These are phyloP conservation scores for Pleurotus sapidus DNA, from an alignment of 768 basidiomycete genomes.

Conservation along the genomic window DNA sequence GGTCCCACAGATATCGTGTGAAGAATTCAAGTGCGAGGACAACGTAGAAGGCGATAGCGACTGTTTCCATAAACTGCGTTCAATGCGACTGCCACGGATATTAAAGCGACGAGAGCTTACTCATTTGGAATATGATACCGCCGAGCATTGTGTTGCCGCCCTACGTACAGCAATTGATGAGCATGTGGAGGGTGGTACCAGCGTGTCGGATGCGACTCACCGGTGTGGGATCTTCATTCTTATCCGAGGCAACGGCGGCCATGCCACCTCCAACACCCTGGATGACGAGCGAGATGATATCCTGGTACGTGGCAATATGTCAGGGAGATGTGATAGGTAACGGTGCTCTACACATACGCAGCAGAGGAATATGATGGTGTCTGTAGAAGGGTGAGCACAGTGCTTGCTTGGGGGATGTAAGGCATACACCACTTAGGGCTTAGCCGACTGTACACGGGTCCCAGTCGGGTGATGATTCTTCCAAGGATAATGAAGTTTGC, in stretches of 20 bases:
- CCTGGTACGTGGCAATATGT: slow-evolving; percentile 30
- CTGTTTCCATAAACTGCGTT: slow-evolving; percentile 19
- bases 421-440: slow-evolving; percentile 38
- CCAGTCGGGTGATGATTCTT: slow-evolving; percentile 39
- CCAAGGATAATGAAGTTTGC: slow-evolving; percentile 61
- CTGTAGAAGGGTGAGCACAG: slow-evolving; percentile 23
- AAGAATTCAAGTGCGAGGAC: slow-evolving; percentile 43
- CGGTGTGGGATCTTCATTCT: slow-evolving; percentile 2
- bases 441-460: slow-evolving; percentile 43
- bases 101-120: slow-evolving; percentile 15
- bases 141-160: slow-evolving; percentile 53
- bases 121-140: slow-evolving; percentile 60
- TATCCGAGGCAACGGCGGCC: slow-evolving; percentile 34
- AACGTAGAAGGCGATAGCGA: slow-evolving; percentile 39
- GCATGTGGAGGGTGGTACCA: slow-evolving; percentile 8
- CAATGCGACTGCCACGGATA: not conserved
- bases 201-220: slow-evolving; percentile 9
- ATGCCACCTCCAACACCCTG: slow-evolving; percentile 64
- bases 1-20: slow-evolving; percentile 32
- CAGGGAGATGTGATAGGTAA: too few species aligned
- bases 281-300: slow-evolving; percentile 57
- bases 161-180: slow-evolving; percentile 8
- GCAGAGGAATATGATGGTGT: slow-evolving; percentile 39
- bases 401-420: too few species aligned
- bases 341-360: too few species aligned